A percentile compares a stretch with the other conserved stretches of the same genome.
These are phyloP conservation scores for Bipolaris bicolor DNA, from an alignment of 2,329 filamentous ascomycete species.

Conservation along the genomic window DNA sequence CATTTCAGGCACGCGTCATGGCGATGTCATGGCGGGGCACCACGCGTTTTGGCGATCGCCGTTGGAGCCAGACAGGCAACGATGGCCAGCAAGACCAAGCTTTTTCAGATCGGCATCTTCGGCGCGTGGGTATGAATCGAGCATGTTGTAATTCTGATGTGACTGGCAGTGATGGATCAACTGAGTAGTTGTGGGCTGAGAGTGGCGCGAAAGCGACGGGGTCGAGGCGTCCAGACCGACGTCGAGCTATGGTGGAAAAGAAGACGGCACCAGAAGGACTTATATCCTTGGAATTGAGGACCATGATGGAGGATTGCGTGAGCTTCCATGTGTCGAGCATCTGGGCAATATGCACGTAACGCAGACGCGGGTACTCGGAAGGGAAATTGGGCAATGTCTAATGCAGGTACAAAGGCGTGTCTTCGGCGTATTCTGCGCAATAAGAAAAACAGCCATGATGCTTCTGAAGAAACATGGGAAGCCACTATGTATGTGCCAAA, in stretches of 20 bases:
- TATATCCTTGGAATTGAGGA: conserved; percentile 25
- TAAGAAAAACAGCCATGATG: too few species aligned
- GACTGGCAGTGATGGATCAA: neutral
- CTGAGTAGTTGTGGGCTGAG: neutral
- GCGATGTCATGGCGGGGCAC: conserved; percentile 37
- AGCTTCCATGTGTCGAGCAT: neutral
- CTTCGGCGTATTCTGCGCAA: conserved; percentile 1
- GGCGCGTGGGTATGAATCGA: neutral
- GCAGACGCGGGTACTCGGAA: neutral
- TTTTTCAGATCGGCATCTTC: conserved; percentile 10
- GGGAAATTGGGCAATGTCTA: conserved; percentile 1
- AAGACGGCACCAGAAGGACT: conserved; percentile 4
- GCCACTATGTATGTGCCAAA: neutral
- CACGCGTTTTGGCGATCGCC: conserved; percentile 12
- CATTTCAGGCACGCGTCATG: conserved; percentile 33
- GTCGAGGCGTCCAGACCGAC: neutral
- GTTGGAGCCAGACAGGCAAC: conserved; percentile 18
- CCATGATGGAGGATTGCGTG: conserved; percentile 25
- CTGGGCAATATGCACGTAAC: neutral
- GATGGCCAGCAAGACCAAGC: conserved; percentile 16
- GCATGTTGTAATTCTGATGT: conserved; percentile 6
- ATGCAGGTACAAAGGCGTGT: conserved; percentile 14
- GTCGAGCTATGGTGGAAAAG: neutral
- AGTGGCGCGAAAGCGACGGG: neutral
- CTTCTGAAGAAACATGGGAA: neutral